These are phyloP conservation scores for Populus ilicifolia DNA, from an alignment of 345 rosid genomes.

Conservation along the genomic window DNA sequence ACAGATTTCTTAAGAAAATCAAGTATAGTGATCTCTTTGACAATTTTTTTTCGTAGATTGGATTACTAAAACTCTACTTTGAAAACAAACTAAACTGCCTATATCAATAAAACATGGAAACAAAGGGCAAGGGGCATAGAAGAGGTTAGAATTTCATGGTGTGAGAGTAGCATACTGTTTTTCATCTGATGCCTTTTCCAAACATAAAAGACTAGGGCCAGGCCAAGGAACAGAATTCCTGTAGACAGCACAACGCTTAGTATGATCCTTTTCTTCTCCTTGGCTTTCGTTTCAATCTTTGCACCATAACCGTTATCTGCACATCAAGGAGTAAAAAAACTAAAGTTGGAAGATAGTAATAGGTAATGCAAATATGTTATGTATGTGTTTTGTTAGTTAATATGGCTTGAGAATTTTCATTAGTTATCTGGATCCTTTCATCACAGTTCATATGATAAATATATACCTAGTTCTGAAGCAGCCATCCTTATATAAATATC, in stretches of 20 bases:
- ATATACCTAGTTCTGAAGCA: background rate
- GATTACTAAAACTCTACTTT: too few relatives aligned
- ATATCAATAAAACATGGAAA: too few relatives aligned
- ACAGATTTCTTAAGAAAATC: too few relatives aligned
- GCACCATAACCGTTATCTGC: background rate
- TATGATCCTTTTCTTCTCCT: background rate
- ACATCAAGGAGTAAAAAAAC: background rate
- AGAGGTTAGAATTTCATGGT: background rate
- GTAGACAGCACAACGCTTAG: background rate
- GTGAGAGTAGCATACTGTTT: background rate
- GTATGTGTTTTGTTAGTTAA: too few relatives aligned
- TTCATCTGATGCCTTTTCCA: background rate
- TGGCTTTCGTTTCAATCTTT: background rate
- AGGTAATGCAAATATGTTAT: background rate
- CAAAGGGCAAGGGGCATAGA: too few relatives aligned
- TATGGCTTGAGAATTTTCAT: too few relatives aligned
- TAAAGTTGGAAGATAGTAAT: background rate
- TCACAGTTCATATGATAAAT: too few relatives aligned
- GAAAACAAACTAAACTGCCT: background rate
- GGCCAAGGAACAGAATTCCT: background rate
- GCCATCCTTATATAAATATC: slow-evolving; percentile 6
- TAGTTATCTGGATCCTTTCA: too few relatives aligned
- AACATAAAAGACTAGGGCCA: background rate
- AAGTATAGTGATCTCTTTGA: too few relatives aligned
- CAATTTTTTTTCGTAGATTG: background rate